Conservation (phyloP, 768 basidiomycete genomes). For the Lentinula edodes region DNA sequence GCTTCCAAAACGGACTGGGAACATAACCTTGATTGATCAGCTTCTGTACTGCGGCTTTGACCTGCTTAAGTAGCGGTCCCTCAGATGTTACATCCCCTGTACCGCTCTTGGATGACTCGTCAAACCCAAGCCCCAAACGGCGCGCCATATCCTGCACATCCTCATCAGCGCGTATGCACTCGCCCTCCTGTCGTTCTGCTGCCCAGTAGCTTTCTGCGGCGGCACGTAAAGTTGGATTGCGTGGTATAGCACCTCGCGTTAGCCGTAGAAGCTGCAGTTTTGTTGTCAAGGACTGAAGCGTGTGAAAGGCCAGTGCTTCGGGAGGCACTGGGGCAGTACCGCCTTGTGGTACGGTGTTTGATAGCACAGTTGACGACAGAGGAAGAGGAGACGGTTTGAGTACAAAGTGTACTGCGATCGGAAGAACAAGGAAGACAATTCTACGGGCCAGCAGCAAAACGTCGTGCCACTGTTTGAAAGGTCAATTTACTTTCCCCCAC, state of each 20-base stretch:
- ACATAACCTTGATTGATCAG: background rate
- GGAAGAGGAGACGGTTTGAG: constrained; percentile 32
- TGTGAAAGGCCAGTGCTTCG: constrained; percentile 25
- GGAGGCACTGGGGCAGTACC: constrained; percentile 19
- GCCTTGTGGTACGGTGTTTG: constrained; percentile 12
- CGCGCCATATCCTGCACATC: constrained; percentile 24
- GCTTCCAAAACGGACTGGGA: constrained; percentile 4
- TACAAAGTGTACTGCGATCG: constrained; percentile 39
- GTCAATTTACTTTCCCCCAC: background rate
- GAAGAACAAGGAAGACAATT: constrained; percentile 51
- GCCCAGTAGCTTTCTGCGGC: constrained; percentile 54
- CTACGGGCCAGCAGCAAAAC: constrained; percentile 48
- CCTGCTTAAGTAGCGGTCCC: background rate
- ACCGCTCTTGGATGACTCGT: background rate
- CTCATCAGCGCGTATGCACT: constrained; percentile 41
- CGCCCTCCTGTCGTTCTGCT: constrained; percentile 46
- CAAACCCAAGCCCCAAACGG: background rate
- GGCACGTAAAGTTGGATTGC: constrained; percentile 40
- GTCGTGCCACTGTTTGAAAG: constrained; percentile 56
- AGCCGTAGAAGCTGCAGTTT: constrained; percentile 53
- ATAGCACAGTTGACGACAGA: constrained; percentile 13
- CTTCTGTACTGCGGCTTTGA: background rate
- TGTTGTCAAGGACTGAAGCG: constrained; percentile 32
- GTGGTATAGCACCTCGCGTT: constrained; percentile 51
- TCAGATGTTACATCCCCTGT: background rate